These are phyloP conservation scores for Botrytis squamosa DNA, from an alignment of 2,329 filamentous ascomycete genomes.

Conservation along the genomic window DNA sequence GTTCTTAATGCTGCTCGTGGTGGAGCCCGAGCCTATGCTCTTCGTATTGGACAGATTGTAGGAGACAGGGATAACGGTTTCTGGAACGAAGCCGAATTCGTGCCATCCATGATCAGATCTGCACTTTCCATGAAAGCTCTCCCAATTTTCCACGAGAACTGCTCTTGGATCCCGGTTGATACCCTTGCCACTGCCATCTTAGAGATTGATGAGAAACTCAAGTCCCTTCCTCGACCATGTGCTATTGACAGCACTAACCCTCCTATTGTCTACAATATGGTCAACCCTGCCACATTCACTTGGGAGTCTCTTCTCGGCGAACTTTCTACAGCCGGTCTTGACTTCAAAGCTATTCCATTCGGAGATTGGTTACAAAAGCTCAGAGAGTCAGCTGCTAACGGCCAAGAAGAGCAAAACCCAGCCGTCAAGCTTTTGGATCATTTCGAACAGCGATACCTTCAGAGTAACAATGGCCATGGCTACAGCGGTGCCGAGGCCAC, in stretches of 20 bases:
- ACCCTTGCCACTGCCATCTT: constrained; percentile 44
- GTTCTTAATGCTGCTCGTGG: constrained; percentile 40
- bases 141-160: constrained; percentile 45
- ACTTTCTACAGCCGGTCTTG: constrained; percentile 45
- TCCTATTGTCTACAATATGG: constrained; percentile 50
- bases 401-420: constrained; percentile 34
- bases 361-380: constrained; percentile 48
- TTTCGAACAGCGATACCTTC: constrained; percentile 22
- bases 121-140: constrained; percentile 46
- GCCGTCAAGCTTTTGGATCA: constrained; percentile 21
- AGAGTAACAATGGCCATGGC: constrained; percentile 17
- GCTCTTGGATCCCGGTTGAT: constrained; percentile 48
- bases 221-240: constrained; percentile 11
- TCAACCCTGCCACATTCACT: constrained; percentile 48
- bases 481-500: background rate
- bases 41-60: constrained; percentile 53
- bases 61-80: constrained; percentile 45
- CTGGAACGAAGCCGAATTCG: constrained; percentile 53
- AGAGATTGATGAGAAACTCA: constrained; percentile 40
- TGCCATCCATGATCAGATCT: constrained; percentile 52
- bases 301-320: constrained; percentile 53
- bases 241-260: constrained; percentile 21
- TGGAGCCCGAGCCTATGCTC: constrained; percentile 40
- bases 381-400: constrained; percentile 48
- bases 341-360: constrained; percentile 46